These are phyloP conservation scores for Fusarium paranaense DNA, from an alignment of 2,329 filamentous ascomycete species.

Conservation along the genomic window DNA sequence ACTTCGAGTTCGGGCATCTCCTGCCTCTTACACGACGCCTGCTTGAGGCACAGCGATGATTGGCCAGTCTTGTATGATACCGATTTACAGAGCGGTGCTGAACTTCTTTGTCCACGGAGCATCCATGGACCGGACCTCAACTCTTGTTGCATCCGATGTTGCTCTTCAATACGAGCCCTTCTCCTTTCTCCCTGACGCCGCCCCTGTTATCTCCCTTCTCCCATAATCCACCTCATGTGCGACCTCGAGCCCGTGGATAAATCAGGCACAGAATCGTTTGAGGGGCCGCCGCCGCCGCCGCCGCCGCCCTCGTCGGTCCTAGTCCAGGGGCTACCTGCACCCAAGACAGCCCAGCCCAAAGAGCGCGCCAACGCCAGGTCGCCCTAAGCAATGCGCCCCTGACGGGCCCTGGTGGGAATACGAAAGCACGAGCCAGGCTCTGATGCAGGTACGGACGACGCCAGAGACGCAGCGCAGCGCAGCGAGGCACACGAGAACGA, in stretches of 20 bases:
- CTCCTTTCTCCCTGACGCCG: background rate
- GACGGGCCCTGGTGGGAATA: conserved; percentile 36
- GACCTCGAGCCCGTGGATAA: background rate
- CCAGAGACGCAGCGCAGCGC: conserved; percentile 16
- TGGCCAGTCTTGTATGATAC: conserved; percentile 3
- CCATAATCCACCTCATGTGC: background rate
- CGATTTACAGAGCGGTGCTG: background rate
- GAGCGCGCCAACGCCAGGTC: conserved; percentile 16
- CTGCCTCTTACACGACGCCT: conserved; percentile 35
- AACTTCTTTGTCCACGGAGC: background rate
- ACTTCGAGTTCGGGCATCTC: conserved; percentile 25
- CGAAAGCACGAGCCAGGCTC: conserved; percentile 44
- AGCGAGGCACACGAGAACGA: conserved; percentile 4
- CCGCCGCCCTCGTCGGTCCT: conserved; percentile 19
- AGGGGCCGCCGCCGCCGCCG: conserved; percentile 5
- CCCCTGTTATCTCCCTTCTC: conserved; percentile 2
- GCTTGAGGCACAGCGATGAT: conserved; percentile 5
- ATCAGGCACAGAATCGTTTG: conserved; percentile 11
- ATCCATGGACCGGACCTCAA: background rate
- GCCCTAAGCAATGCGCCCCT: conserved; percentile 32
- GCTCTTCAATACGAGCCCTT: conserved; percentile 1
- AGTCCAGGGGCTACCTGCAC: conserved; percentile 34
- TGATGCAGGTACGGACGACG: conserved; percentile 41
- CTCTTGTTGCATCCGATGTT: background rate
- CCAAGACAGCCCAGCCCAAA: conserved; percentile 15